Percentiles rank a stretch among this genome's conserved stretches.
phyloP scores from a whole-genome alignment of 305 asterid species.

The Striga hermonthica region DNA sequence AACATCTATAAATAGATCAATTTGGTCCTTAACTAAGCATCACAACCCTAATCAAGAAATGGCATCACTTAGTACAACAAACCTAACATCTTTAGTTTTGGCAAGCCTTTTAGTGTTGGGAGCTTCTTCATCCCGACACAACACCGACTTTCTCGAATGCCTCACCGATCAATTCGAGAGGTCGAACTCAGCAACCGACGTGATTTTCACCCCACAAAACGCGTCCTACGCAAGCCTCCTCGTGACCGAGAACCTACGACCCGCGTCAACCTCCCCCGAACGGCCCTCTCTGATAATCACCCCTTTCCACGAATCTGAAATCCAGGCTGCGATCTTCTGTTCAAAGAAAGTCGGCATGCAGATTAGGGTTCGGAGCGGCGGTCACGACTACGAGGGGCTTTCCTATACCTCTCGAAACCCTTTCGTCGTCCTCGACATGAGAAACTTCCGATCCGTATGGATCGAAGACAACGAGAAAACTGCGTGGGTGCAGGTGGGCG shows the following conservation, averaged over 20 bases:
- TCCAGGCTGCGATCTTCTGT: constrained; percentile 34
- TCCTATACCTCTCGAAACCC: constrained; percentile 33
- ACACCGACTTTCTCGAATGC: constrained; percentile 32
- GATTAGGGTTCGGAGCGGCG: constrained; percentile 29
- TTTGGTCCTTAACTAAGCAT: not conserved
- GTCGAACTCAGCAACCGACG: constrained; percentile 14
- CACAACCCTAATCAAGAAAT: not conserved
- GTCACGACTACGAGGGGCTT: constrained; percentile 34
- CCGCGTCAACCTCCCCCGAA: constrained; percentile 7
- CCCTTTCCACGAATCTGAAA: constrained; percentile 35
- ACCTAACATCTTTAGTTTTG: constrained; percentile 1
- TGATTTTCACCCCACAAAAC: constrained; percentile 29
- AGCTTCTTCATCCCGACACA: constrained; percentile 27
- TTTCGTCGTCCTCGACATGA: constrained; percentile 38
- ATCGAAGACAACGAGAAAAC: constrained; percentile 13
- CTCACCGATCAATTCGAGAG: constrained; percentile 21
- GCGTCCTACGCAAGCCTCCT: constrained; percentile 28
- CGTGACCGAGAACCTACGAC: constrained; percentile 18
- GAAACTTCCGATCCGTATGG: constrained; percentile 27
- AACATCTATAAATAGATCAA: constrained; percentile 7
- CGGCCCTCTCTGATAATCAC: constrained; percentile 32
- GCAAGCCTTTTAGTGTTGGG: constrained; percentile 20
- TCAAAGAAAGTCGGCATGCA: constrained; percentile 37
- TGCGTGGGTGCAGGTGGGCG: constrained; percentile 32
- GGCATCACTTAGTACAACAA: constrained; percentile 13